These are phyloP conservation scores for Camelina sativa DNA, from an alignment of 345 rosid genomes.

Conservation along the genomic window DNA sequence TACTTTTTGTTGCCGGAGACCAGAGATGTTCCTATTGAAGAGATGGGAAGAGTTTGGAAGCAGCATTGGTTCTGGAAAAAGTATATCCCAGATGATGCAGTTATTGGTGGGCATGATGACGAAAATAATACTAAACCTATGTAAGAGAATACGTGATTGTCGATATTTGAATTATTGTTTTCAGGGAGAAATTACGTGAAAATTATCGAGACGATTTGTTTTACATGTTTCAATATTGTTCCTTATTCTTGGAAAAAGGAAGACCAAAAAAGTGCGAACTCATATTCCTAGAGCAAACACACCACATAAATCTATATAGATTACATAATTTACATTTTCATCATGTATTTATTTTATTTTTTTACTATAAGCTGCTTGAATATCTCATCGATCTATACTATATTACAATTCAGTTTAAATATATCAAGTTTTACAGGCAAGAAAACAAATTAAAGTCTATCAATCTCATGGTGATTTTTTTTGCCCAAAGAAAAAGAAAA, in stretches of 20 bases:
- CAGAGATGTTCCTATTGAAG: constrained; percentile 60
- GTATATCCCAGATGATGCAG: constrained; percentile 29
- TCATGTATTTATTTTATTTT: no score
- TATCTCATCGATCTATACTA: no score
- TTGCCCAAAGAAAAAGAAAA: no score
- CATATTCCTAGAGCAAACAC: neutral
- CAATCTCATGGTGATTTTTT: no score
- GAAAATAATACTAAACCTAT: neutral
- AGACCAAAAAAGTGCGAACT: no score
- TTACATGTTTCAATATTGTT: neutral
- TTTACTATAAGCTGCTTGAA: no score
- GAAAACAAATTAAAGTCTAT: no score
- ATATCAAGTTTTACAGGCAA: no score
- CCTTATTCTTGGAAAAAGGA: no score
- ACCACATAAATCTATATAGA: neutral
- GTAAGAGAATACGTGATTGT: neutral
- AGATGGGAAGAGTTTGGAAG: constrained; percentile 65
- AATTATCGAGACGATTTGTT: neutral
- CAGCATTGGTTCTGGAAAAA: constrained; percentile 63
- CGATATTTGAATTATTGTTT: neutral
- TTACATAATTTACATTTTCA: no score
- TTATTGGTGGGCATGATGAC: constrained; percentile 21
- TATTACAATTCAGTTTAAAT: no score
- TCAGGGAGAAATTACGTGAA: neutral
- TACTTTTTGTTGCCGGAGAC: constrained; percentile 67